phyloP scores from a whole-genome alignment of 352 stramenopile genomes.

The Phytopythium helicoides region DNA sequence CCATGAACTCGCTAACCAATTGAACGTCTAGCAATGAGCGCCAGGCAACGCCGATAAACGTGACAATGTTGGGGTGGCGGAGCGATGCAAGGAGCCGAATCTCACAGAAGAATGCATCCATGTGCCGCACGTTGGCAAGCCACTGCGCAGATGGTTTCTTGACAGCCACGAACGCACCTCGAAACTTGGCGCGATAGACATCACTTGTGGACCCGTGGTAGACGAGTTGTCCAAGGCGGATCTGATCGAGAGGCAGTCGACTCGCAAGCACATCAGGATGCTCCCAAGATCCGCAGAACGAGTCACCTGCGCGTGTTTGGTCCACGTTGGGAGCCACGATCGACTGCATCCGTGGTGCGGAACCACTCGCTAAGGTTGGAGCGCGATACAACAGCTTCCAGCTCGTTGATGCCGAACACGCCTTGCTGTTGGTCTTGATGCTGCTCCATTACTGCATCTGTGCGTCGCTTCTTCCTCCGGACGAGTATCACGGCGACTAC shows the following conservation, averaged over 20 bases:
- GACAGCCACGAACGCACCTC: conserved; percentile 40
- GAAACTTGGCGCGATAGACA: conserved; percentile 51
- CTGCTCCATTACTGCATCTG: no score
- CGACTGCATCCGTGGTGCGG: neutral
- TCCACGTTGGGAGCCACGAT: neutral
- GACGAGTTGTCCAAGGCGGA: conserved; percentile 24
- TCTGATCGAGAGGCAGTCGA: conserved; percentile 17
- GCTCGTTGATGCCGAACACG: no score
- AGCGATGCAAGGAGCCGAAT: conserved; percentile 40
- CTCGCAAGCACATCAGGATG: conserved; percentile 18
- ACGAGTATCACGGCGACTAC: neutral
- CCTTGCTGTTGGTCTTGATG: neutral
- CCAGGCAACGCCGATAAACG: conserved; percentile 51
- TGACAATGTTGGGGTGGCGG: conserved; percentile 40
- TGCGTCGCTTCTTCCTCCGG: neutral
- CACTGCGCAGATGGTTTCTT: conserved; percentile 57
- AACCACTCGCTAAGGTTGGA: neutral
- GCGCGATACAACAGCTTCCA: neutral
- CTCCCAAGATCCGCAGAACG: conserved; percentile 17
- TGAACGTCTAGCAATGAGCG: conserved; percentile 43
- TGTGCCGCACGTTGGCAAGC: conserved; percentile 25
- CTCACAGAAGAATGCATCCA: conserved; percentile 46
- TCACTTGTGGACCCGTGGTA: conserved; percentile 46
- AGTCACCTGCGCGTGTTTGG: neutral
- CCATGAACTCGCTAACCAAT: conserved; percentile 59